Conservation (phyloP, 371 early-diverging fungal species). For the Blakeslea trispora region DNA sequence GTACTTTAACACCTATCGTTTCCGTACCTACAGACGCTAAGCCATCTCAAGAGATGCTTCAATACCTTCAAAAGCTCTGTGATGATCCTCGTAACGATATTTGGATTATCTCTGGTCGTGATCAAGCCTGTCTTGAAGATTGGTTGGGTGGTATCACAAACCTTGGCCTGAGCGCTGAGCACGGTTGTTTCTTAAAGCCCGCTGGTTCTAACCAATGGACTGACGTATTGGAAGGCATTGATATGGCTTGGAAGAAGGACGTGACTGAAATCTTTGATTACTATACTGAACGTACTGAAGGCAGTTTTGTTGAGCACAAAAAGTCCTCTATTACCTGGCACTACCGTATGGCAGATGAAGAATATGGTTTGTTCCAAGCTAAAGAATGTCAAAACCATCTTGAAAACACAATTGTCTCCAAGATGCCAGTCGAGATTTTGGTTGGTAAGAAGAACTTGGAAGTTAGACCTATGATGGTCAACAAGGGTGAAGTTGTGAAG, state of each 20-base stretch:
- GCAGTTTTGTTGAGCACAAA: constrained; percentile 84
- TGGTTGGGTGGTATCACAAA: constrained; percentile 74
- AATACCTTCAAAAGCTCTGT: constrained; percentile 62
- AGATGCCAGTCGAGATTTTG: constrained; percentile 89
- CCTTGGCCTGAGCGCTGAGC: constrained; percentile 92
- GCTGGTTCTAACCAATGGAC: constrained; percentile 77
- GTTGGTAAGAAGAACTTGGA: constrained; percentile 98
- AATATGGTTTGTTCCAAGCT: constrained; percentile 81
- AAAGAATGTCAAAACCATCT: constrained; percentile 92
- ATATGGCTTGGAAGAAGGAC: constrained; percentile 88
- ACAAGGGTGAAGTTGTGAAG: constrained; percentile 95
- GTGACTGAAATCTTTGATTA: constrained; percentile 88
- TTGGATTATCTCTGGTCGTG: constrained; percentile 92
- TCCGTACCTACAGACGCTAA: constrained; percentile 73
- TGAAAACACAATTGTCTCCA: constrained; percentile 79
- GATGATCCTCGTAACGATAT: constrained; percentile 81
- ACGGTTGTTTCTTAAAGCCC: constrained; percentile 91
- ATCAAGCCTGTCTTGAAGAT: constrained; percentile 81
- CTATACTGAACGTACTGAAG: constrained; percentile 91
- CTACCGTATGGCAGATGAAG: constrained; percentile 87
- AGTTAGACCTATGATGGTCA: constrained; percentile 79
- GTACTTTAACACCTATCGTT: constrained; percentile 83
- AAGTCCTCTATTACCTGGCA: constrained; percentile 88
- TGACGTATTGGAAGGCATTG: constrained; percentile 79
- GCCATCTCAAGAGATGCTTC: constrained; percentile 67